A percentile compares a stretch with the other conserved stretches of the same genome.
These are phyloP conservation scores for Trypanosoma caninum DNA, from an alignment of 208 protist species.

Conservation along the genomic window DNA sequence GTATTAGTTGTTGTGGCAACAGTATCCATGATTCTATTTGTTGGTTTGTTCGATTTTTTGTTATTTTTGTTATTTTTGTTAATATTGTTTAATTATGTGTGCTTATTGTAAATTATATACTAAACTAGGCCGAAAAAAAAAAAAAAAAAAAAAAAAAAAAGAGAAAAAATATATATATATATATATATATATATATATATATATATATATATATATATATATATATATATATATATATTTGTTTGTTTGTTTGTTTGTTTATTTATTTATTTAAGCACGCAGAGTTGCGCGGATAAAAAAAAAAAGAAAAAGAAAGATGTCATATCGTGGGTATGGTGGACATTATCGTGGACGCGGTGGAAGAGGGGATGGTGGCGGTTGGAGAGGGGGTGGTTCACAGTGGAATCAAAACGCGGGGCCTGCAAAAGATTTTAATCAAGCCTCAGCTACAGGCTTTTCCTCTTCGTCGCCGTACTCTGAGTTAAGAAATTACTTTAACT, in stretches of 20 bases:
- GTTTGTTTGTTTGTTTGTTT: no score
- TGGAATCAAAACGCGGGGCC: neutral
- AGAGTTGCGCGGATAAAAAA: conserved; percentile 8
- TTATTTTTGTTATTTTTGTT: neutral
- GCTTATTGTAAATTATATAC: no score
- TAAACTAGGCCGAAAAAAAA: neutral
- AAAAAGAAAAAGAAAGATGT: conserved; percentile 14
- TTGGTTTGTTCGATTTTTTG: neutral
- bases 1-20: no score
- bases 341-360: conserved; percentile 22
- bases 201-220: no score
- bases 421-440: neutral
- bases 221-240: no score
- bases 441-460: no score
- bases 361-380: conserved; percentile 21
- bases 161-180: neutral
- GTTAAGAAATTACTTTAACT: conserved; percentile 31
- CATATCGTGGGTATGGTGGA: conserved; percentile 16
- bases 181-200: neutral
- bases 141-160: neutral
- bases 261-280: neutral
- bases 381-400: conserved; percentile 13
- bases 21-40: no score
- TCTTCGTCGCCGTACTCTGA: neutral
- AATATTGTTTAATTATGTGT: neutral